phyloP scores from a whole-genome alignment of 1,139 yeast species.

The Yamadazyma spencermartinsiae region DNA sequence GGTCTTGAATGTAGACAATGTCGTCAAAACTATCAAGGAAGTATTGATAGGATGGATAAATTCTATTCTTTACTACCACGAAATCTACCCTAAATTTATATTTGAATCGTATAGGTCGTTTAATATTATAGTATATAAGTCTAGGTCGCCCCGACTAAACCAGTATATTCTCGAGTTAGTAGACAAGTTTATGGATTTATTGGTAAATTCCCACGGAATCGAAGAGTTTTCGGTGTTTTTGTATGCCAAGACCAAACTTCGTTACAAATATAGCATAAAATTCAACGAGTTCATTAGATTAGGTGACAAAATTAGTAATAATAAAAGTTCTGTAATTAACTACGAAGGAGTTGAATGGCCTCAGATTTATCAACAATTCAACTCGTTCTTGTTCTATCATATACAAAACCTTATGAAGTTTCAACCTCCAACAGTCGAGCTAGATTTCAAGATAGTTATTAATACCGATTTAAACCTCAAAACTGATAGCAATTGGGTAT shows the following conservation, averaged over 20 bases:
- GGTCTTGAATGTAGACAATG: slow-evolving; percentile 27
- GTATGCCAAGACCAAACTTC: slow-evolving; percentile 22
- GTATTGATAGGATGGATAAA: slow-evolving; percentile 43
- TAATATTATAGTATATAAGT: slow-evolving; percentile 37
- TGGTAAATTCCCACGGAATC: slow-evolving; percentile 19
- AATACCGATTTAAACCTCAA: slow-evolving; percentile 9
- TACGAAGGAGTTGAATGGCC: slow-evolving; percentile 32
- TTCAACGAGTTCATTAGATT: slow-evolving; percentile 25
- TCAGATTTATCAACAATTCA: slow-evolving; percentile 34
- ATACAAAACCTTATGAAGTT: slow-evolving; percentile 24
- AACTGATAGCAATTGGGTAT: slow-evolving; percentile 11
- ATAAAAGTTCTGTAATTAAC: background rate
- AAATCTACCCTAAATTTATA: slow-evolving; percentile 43
- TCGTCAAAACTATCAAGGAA: slow-evolving; percentile 38
- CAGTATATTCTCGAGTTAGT: slow-evolving; percentile 35
- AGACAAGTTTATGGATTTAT: slow-evolving; percentile 21
- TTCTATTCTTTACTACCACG: slow-evolving; percentile 46
- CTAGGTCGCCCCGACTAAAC: slow-evolving; percentile 45
- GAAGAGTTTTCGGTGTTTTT: slow-evolving; percentile 26
- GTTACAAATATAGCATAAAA: slow-evolving; percentile 27
- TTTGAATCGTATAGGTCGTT: slow-evolving; percentile 40
- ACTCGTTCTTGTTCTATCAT: slow-evolving; percentile 31
- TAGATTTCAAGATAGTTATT: slow-evolving; percentile 12
- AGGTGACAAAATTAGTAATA: background rate
- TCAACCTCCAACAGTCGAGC: slow-evolving; percentile 3